phyloP scores from a whole-genome alignment of 1,139 yeast genomes.

The Scheffersomyces lignicola region DNA sequence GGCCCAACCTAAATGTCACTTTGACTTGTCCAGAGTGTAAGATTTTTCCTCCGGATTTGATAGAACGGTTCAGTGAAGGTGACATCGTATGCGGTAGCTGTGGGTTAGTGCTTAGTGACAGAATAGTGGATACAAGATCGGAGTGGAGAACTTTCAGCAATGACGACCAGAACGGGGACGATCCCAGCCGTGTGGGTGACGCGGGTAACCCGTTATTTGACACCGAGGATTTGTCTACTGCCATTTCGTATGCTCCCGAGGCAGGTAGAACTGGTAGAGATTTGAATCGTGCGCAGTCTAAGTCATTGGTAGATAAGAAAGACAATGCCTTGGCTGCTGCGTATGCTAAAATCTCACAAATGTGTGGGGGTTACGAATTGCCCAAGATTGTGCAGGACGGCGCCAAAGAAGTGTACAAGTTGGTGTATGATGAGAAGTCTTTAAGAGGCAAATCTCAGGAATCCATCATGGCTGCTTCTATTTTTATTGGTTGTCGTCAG shows the following conservation, averaged over 20 bases:
- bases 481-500: conserved; percentile 90
- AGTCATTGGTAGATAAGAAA: conserved; percentile 79
- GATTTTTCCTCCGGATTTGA: conserved; percentile 91
- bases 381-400: conserved; percentile 97
- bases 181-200: conserved; percentile 99
- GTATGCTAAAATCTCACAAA: conserved; percentile 85
- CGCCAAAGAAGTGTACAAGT: conserved; percentile 92
- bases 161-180: conserved; percentile 97
- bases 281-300: conserved; percentile 84
- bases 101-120: conserved; percentile 88
- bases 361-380: conserved; percentile 95
- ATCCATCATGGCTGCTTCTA: conserved; percentile 95
- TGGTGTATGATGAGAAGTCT: conserved; percentile 85
- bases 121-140: conserved; percentile 91
- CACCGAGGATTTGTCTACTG: conserved; percentile 88
- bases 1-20: conserved; percentile 83
- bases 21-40: conserved; percentile 95
- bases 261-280: conserved; percentile 81
- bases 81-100: conserved; percentile 97
- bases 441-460: conserved; percentile 92
- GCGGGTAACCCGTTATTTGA: conserved; percentile 95
- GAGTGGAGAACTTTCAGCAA: conserved; percentile 98
- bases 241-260: conserved; percentile 83
- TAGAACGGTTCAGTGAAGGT: conserved; percentile 95
- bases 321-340: conserved; percentile 89